Conservation (phyloP, 2,329 filamentous ascomycete species). For the Calycina marina region DNA sequence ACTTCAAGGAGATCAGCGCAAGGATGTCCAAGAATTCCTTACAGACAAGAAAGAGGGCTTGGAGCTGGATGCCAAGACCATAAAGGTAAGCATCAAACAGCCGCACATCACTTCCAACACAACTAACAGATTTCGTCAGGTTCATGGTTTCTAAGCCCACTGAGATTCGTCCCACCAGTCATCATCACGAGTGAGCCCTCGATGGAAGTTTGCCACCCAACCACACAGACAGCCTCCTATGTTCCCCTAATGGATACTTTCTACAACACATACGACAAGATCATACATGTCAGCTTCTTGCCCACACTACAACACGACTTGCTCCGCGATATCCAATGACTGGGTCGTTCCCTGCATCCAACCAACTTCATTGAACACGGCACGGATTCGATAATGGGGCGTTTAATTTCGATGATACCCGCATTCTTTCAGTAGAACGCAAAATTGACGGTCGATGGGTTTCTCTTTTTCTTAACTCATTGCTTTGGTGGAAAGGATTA, state of each 20-base stretch:
- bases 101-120: background rate
- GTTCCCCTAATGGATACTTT: no score
- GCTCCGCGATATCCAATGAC: no score
- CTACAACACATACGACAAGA: slow-evolving; percentile 7
- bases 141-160: slow-evolving; percentile 47
- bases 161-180: slow-evolving; percentile 24
- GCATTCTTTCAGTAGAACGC: slow-evolving; percentile 21
- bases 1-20: slow-evolving; percentile 97
- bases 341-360: no score
- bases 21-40: slow-evolving; percentile 96
- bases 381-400: slow-evolving; percentile 19
- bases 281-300: slow-evolving; percentile 19
- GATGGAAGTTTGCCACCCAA: slow-evolving; percentile 18
- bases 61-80: slow-evolving; percentile 88
- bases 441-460: slow-evolving; percentile 14
- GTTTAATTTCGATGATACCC: slow-evolving; percentile 23
- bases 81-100: slow-evolving; percentile 51
- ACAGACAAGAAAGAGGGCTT: slow-evolving; percentile 90
- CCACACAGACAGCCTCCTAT: background rate
- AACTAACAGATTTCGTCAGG: slow-evolving; percentile 21
- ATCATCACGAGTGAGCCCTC: slow-evolving; percentile 17
- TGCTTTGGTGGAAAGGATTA: slow-evolving; percentile 2
- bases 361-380: slow-evolving; percentile 10
- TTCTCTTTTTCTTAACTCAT: slow-evolving; percentile 8
- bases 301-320: slow-evolving; percentile 14